Base-by-base conservation (phyloP, 495 filamentous ascomycete species). In the Xylaria longipes region DNA sequence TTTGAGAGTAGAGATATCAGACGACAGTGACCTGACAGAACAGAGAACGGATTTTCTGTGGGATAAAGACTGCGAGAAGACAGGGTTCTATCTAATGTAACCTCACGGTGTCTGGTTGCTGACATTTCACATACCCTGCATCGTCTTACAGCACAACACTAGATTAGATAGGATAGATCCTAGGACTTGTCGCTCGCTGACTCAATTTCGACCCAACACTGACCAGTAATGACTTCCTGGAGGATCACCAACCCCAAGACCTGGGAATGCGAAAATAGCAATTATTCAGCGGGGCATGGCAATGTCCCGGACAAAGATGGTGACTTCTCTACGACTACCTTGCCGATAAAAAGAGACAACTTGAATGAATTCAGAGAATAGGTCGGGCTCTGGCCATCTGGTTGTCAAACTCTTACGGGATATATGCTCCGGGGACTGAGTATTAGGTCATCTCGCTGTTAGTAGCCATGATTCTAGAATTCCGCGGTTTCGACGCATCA, bases 41-140 rank as follows among this genome's bases (percentile, higher is more conserved):
- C 8, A n/a, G 22, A n/a, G 33, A 41, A 17, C 15, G 27, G 63
- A 50, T 45, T 35, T 66, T 12, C 48, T 22, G 33, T n/a, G 62
- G 37, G 65, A 39, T 54, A 67, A 35, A 56, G 31, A 43, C 48
- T 56, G 65, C 65, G 65, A 67, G 48, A 33, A 22, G 22, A 31
- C 65, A 39, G 48, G 65, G 63, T 35, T 56, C 7, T 35, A 60
- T n/a, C 31, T 35, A 63, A 39, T 63, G 60, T 43, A 66, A 52
- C 43, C 63, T 46, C 63, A 29, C 31, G 45, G 63, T 66, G 63
- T 50, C 27, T 29, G 31, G 31, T 20, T 66, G 63, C 63, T 66
- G 63, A 66, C 63, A 66, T 66, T 27, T 25, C 9, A 35, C 27
- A 27, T 66, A 41, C 45, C 62, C 9, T 46, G 46, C 45, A 43